Evolutionary conservation across 2,329 filamentous ascomycete species (phyloP).

Genomic region (Colletotrichum sp.): DNA sequence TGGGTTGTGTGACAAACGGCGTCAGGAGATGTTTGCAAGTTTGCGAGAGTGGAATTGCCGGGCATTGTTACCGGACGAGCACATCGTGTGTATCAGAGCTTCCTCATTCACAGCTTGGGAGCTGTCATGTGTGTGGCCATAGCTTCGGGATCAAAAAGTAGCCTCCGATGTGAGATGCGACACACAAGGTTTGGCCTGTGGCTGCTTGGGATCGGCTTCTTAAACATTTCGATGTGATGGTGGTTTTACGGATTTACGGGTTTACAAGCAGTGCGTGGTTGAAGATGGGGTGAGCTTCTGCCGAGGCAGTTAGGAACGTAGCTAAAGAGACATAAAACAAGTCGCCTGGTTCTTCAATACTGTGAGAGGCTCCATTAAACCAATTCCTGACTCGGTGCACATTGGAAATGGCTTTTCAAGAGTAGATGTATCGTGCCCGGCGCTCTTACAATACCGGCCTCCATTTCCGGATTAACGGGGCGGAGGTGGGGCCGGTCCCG

Average conservation of each 20-base stretch:
- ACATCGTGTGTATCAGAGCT: neutral
- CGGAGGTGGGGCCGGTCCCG: neutral
- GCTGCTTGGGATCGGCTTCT: neutral
- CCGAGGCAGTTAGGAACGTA: neutral
- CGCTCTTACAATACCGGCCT: neutral
- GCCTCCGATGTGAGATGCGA: neutral
- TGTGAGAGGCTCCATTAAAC: too few relatives aligned
- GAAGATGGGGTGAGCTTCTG: neutral
- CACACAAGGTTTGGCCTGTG: neutral
- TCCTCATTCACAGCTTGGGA: too few relatives aligned
- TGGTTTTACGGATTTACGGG: neutral
- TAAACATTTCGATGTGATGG: neutral
- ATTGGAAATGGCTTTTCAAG: neutral
- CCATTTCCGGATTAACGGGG: neutral
- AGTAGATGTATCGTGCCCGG: neutral
- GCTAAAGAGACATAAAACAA: accelerated
- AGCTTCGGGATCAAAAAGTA: constrained; percentile 6
- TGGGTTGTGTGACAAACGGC: neutral
- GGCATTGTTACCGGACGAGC: neutral
- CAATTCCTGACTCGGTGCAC: too few relatives aligned
- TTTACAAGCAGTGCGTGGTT: neutral
- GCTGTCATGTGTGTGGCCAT: neutral
- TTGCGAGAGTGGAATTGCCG: neutral
- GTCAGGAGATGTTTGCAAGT: neutral
- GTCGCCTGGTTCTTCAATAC: accelerated